Evolutionary conservation across 169 alveolate species (phyloP), one percentile per base, ranked within the genome.

Genomic region (Cryptosporidium muris): DNA sequence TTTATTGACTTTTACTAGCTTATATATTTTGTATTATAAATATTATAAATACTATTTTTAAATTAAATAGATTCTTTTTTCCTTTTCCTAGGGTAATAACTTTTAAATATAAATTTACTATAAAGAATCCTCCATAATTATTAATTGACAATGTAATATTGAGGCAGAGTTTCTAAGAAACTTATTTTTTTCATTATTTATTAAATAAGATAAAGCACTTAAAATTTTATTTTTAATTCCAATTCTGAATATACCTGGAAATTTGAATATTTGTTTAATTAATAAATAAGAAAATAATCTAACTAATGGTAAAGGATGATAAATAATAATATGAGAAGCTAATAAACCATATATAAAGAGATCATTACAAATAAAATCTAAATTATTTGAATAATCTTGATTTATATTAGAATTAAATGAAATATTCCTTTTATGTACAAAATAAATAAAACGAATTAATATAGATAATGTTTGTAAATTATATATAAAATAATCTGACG

Each of bases 231-330:
- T 48, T 60, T 74, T 74, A 9, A 62, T 56, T 45, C 60, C 60
- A 45, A 68, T 74, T 60, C 85, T 74, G 12, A 74, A 74, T 9
- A 74, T 63, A 14, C 64, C 7, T 14, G 85, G 85, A 42, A 74
- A 74, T 40, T 74, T 74, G 49, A 74, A 74, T 42, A 74, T 60
- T 36, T 74, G 85, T 1, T 66, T 58, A 45, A 74, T 74, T 54
- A 74, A 47, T 36, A 74, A 16, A 43, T 42, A n/a, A 40, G 65
- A 74, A 34, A 74, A 7, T 25, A 58, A 48, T 36, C 85, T 74
- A 56, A 58, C 68, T 38, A 74, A 34, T 11, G 85, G 6, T 16
- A 58, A 58, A 2, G 85, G 85, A 16, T 74, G 85, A 34, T 60
- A 58, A 47, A 40, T 49, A 34, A 74, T 36, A 11, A 74, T 74